Conservation (phyloP, 1,284 basidiomycete species). For the Mycosarcoma mackinlayi region DNA sequence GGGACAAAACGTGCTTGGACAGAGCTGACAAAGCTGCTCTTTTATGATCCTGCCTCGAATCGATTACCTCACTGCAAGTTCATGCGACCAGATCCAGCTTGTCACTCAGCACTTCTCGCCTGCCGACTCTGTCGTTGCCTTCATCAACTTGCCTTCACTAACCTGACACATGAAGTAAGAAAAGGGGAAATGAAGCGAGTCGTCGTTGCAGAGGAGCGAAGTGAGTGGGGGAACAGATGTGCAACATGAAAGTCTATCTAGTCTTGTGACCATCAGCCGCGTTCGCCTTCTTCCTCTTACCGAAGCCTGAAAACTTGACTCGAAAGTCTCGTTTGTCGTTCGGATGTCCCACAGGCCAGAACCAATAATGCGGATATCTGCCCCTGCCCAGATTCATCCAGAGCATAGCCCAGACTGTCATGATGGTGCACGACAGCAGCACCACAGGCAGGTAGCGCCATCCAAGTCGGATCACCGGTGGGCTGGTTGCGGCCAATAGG, state of each 20-base stretch:
- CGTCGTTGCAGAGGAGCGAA: too few species aligned
- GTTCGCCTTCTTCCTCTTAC: not conserved
- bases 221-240: too few species aligned
- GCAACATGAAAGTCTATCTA: constrained; percentile 3
- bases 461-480: constrained; percentile 39
- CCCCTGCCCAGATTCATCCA: constrained; percentile 54
- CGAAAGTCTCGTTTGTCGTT: constrained; percentile 22
- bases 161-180: too few species aligned
- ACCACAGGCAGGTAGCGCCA: constrained; percentile 51
- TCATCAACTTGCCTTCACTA: not conserved
- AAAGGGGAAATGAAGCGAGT: too few species aligned
- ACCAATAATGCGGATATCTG: constrained; percentile 37
- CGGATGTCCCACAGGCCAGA: constrained; percentile 25
- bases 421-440: constrained; percentile 42
- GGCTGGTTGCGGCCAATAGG: constrained; percentile 40
- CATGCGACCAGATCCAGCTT: too few species aligned
- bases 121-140: too few species aligned
- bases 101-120: too few species aligned
- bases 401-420: constrained; percentile 48
- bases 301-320: constrained; percentile 26
- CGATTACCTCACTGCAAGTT: too few species aligned
- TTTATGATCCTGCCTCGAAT: too few species aligned
- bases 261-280: constrained; percentile 6
- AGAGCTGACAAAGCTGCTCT: too few species aligned
- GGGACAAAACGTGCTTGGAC: too few species aligned